phyloP scores from a whole-genome alignment of 768 basidiomycete genomes.

The Polyporus arcularius region DNA sequence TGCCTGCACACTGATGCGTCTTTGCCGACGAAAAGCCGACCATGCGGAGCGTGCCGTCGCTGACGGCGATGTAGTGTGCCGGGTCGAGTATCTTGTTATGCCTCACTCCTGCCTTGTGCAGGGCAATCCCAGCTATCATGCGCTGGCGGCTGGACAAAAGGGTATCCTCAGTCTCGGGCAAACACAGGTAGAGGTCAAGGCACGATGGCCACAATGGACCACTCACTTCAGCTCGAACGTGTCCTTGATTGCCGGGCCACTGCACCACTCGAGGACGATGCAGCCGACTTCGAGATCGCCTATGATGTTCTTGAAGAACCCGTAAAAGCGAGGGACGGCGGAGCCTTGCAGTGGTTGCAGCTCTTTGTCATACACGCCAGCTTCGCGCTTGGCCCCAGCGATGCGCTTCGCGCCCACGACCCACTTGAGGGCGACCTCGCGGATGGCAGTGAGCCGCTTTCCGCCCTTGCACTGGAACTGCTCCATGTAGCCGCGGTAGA shows the following conservation, averaged over 20 bases:
- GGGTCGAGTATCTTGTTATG: conserved; percentile 35
- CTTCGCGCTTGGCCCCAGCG: conserved; percentile 33
- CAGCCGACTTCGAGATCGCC: conserved; percentile 32
- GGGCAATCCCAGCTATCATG: conserved; percentile 34
- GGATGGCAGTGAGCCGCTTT: not conserved
- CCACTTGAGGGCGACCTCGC: conserved; percentile 21
- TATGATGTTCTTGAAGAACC: conserved; percentile 35
- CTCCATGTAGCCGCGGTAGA: conserved; percentile 13
- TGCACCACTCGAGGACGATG: conserved; percentile 44
- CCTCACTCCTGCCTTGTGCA: conserved; percentile 39
- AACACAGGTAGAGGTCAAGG: not conserved
- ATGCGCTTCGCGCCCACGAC: conserved; percentile 18
- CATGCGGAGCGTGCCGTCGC: conserved; percentile 33
- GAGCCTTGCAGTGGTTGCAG: conserved; percentile 38
- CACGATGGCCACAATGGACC: not conserved
- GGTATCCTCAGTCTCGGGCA: not conserved
- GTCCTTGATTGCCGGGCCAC: conserved; percentile 15
- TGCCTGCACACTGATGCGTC: conserved; percentile 31
- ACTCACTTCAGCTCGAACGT: conserved; percentile 18
- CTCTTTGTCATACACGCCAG: conserved; percentile 35
- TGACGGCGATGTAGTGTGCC: conserved; percentile 23
- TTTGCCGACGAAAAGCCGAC: conserved; percentile 38
- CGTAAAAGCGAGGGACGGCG: conserved; percentile 41
- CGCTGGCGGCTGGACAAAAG: conserved; percentile 30
- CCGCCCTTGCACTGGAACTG: not conserved